phyloP scores from a whole-genome alignment of 768 basidiomycete species.

The Agaricus sinodeliciosus region DNA sequence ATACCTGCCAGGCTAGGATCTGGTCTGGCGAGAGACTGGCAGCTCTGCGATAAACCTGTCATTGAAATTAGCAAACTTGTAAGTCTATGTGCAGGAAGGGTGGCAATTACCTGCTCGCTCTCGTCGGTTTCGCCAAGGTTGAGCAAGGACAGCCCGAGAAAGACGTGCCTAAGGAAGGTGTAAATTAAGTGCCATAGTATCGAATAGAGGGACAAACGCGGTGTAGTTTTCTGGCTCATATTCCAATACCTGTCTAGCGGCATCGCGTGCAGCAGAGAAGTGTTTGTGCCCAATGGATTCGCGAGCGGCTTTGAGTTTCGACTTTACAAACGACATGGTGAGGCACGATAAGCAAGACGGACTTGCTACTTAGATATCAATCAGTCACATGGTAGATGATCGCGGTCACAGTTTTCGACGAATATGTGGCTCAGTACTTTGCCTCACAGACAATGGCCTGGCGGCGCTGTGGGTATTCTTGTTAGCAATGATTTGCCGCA shows the following conservation, averaged over 20 bases:
- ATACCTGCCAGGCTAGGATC: slow-evolving; percentile 80
- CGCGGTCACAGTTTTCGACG: not conserved
- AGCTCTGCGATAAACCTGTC: slow-evolving; percentile 74
- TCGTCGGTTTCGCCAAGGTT: slow-evolving; percentile 65
- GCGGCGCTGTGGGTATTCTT: no score
- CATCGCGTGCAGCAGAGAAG: slow-evolving; percentile 57
- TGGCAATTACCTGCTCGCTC: slow-evolving; percentile 76
- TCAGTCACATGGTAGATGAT: not conserved
- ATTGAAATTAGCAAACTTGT: slow-evolving; percentile 12
- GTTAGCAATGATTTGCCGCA: no score
- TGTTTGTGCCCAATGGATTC: slow-evolving; percentile 75
- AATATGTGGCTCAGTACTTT: no score
- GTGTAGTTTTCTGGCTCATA: slow-evolving; percentile 82
- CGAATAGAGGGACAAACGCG: slow-evolving; percentile 50
- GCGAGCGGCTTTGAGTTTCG: slow-evolving; percentile 72
- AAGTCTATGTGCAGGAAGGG: not conserved
- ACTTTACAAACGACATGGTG: slow-evolving; percentile 49
- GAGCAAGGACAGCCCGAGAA: slow-evolving; percentile 72
- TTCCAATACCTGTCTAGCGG: slow-evolving; percentile 59
- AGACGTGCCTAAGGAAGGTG: slow-evolving; percentile 58
- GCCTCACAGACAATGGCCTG: no score
- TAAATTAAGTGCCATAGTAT: not conserved
- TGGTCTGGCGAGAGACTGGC: slow-evolving; percentile 63
- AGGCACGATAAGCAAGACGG: not conserved
- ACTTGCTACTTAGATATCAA: no score